phyloP scores from a whole-genome alignment of 148 eudicot species.

The Rhododendron kiyosumense region DNA sequence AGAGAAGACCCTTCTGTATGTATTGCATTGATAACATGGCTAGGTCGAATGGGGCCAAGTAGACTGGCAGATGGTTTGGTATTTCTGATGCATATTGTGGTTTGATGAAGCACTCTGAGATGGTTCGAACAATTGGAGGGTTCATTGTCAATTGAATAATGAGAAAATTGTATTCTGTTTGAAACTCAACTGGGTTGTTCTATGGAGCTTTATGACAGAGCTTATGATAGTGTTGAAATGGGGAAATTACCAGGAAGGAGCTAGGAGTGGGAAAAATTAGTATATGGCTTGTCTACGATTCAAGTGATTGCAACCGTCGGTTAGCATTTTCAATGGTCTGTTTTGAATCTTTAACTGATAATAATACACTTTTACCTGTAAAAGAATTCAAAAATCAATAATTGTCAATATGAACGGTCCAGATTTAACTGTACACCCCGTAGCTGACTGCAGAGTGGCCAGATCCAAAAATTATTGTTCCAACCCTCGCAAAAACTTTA shows the following conservation, averaged over 20 bases:
- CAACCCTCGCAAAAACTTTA: too few species aligned
- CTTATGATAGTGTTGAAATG: background rate
- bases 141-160: background rate
- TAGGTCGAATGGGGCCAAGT: constrained; percentile 27
- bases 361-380: too few species aligned
- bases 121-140: background rate
- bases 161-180: background rate
- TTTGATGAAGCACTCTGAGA: constrained; percentile 6
- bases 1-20: constrained; percentile 37
- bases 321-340: too few species aligned
- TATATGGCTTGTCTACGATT: too few species aligned
- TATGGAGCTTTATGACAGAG: background rate
- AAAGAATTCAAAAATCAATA: too few species aligned
- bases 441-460: too few species aligned
- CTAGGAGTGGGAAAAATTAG: too few species aligned
- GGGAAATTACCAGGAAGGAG: background rate
- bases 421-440: too few species aligned
- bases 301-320: too few species aligned
- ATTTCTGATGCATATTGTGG: background rate
- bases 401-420: too few species aligned
- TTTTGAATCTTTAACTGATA: too few species aligned
- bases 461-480: too few species aligned
- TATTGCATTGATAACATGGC: constrained; percentile 23
- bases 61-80: constrained; percentile 11
- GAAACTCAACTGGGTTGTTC: background rate